Percentiles rank a stretch among this genome's conserved stretches.
These are phyloP conservation scores for Laburnicola sp. DNA, from an alignment of 2,329 filamentous ascomycete species.

Conservation along the genomic window DNA sequence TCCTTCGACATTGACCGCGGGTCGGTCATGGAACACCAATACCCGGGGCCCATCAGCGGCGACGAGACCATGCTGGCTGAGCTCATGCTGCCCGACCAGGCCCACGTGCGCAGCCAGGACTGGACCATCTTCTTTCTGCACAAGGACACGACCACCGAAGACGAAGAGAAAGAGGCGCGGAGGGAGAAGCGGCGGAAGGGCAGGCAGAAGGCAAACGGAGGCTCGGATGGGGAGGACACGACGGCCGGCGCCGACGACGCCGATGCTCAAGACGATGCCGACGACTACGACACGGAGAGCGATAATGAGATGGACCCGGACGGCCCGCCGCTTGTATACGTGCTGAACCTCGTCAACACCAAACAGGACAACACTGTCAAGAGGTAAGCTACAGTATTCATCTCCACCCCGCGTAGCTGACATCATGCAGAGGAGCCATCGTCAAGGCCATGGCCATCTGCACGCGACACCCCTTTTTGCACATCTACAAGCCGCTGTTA, in stretches of 20 bases:
- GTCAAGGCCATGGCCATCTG: slow-evolving; percentile 99
- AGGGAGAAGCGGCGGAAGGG: slow-evolving; percentile 59
- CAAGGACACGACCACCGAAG: slow-evolving; percentile 86
- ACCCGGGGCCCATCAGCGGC: slow-evolving; percentile 89
- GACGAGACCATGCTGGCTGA: slow-evolving; percentile 98
- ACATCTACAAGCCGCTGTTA: slow-evolving; percentile 98
- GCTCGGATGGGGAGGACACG: slow-evolving; percentile 49
- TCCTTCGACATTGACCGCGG: slow-evolving; percentile 97
- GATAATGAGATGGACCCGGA: slow-evolving; percentile 64
- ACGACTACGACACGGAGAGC: slow-evolving; percentile 54
- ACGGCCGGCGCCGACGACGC: slow-evolving; percentile 27
- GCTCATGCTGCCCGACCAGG: slow-evolving; percentile 96
- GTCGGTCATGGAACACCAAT: slow-evolving; percentile 98
- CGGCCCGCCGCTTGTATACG: slow-evolving; percentile 92
- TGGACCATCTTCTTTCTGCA: slow-evolving; percentile 99
- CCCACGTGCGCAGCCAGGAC: slow-evolving; percentile 90
- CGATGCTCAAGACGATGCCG: slow-evolving; percentile 42
- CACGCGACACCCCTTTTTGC: slow-evolving; percentile 93
- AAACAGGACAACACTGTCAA: slow-evolving; percentile 94
- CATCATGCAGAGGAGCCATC: slow-evolving; percentile 71
- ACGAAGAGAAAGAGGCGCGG: slow-evolving; percentile 66
- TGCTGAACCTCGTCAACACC: slow-evolving; percentile 95
- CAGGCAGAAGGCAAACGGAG: slow-evolving; percentile 47
- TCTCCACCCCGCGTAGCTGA: slow-evolving; percentile 14
- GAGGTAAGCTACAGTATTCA: slow-evolving; percentile 48